Percentiles rank a stretch among this genome's conserved stretches.
These are phyloP conservation scores for Psidium guajava DNA, from an alignment of 345 rosid genomes.

Conservation along the genomic window DNA sequence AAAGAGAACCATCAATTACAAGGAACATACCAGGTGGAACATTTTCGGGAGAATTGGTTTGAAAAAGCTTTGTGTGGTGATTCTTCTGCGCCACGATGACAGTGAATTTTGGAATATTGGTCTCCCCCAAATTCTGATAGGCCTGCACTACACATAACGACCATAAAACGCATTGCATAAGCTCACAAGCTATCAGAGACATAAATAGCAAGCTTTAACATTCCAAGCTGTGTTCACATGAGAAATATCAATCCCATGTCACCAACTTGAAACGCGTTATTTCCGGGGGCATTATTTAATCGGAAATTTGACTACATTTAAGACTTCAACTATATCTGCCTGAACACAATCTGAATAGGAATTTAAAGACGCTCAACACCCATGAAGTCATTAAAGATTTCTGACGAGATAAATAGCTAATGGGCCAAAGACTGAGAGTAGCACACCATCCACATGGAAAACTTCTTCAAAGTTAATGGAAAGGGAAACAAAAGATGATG, in stretches of 20 bases:
- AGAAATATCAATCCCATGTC: background rate
- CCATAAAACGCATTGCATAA: background rate
- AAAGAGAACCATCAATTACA: background rate
- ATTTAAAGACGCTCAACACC: background rate
- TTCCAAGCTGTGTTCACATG: background rate
- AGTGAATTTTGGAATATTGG: constrained; percentile 58
- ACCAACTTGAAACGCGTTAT: background rate
- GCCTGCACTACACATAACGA: constrained; percentile 37
- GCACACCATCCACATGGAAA: background rate
- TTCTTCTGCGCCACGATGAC: constrained; percentile 82
- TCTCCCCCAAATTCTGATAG: constrained; percentile 53
- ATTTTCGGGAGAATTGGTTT: constrained; percentile 43
- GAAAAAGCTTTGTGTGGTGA: constrained; percentile 86
- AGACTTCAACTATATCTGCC: background rate
- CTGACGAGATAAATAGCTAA: background rate
- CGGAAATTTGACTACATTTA: background rate
- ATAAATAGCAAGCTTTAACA: background rate
- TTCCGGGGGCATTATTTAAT: background rate
- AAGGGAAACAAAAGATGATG: background rate
- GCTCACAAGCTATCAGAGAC: background rate
- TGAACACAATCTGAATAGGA: background rate
- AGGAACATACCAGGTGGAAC: constrained; percentile 70
- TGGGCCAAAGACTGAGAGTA: background rate
- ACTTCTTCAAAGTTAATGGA: background rate
- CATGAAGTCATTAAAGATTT: background rate